Conservation (phyloP, 1,139 yeast species). For the Pichia kudriavzevii region DNA sequence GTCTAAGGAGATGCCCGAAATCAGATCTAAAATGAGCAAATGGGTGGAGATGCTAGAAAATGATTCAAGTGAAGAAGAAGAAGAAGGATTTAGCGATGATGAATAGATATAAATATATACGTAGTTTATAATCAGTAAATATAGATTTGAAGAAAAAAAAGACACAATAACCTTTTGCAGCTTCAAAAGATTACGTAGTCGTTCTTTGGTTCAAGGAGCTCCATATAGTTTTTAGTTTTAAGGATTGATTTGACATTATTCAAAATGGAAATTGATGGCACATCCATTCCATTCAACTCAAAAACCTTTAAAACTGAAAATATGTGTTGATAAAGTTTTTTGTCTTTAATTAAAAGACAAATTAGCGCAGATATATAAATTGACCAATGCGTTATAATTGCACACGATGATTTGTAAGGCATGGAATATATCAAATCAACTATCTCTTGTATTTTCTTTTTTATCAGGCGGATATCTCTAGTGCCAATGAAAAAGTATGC, state of each 20-base stretch:
- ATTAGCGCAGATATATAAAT: constrained; percentile 12
- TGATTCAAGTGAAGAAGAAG: constrained; percentile 43
- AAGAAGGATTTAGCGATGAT: constrained; percentile 8
- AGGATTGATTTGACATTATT: constrained; percentile 8
- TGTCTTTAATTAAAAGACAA: constrained; percentile 9
- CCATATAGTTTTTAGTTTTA: constrained; percentile 1
- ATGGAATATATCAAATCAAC: constrained; percentile 13
- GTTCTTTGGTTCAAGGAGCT: constrained; percentile 4
- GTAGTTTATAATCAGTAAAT: neutral
- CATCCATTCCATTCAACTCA: constrained; percentile 13
- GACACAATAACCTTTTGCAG: neutral
- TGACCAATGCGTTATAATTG: constrained; percentile 12
- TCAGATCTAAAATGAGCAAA: constrained; percentile 53
- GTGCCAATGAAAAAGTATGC: constrained; percentile 13
- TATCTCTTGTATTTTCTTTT: constrained; percentile 8
- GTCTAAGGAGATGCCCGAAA: constrained; percentile 38
- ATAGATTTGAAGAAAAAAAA: neutral
- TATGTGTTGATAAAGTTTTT: constrained; percentile 9
- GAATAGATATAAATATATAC: constrained; percentile 1
- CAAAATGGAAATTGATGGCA: constrained; percentile 7
- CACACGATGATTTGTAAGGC: constrained; percentile 16
- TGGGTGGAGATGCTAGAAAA: constrained; percentile 84
- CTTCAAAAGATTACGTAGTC: constrained; percentile 10
- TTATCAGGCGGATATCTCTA: constrained; percentile 1
- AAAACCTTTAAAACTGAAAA: constrained; percentile 6